Conservation (phyloP, 2,329 filamentous ascomycete genomes). For the Penicillium sp. region DNA sequence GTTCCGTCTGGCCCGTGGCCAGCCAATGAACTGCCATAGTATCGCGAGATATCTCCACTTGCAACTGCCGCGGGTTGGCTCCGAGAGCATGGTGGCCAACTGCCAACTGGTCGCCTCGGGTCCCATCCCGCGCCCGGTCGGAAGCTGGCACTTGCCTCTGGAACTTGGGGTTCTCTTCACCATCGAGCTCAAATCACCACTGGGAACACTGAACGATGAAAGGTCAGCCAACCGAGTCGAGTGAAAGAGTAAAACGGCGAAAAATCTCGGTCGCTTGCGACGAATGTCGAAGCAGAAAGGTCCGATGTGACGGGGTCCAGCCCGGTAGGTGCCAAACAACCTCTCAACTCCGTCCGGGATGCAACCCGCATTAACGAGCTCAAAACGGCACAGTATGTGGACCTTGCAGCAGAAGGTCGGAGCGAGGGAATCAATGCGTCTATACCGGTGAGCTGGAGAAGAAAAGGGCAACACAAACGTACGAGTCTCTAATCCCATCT, state of each 20-base stretch:
- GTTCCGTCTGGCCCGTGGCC: background rate
- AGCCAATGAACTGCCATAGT: background rate
- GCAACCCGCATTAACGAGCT: constrained; percentile 16
- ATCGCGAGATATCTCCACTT: background rate
- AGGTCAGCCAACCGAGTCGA: background rate
- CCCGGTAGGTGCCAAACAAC: constrained; percentile 26
- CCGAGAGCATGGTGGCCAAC: background rate
- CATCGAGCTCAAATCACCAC: background rate
- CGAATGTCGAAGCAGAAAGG: constrained; percentile 46
- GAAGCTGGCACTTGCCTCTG: background rate
- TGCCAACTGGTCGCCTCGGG: background rate
- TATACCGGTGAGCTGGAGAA: constrained; percentile 35
- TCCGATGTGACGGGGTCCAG: constrained; percentile 46
- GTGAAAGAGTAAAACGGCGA: constrained; percentile 37
- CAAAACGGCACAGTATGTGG: constrained; percentile 29
- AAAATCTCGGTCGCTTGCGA: constrained; percentile 51
- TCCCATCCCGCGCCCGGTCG: background rate
- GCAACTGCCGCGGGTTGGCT: background rate
- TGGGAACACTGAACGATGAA: background rate
- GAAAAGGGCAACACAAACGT: constrained; percentile 29
- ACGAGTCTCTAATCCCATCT: background rate
- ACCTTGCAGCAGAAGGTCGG: constrained; percentile 29
- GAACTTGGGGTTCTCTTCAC: background rate
- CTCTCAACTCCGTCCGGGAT: constrained; percentile 7
- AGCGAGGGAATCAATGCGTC: constrained; percentile 23